A percentile compares a stretch with the other conserved stretches of the same genome.
Conservation (phyloP, 1,284 basidiomycete species). For the Cronartium quercuum region DNA sequence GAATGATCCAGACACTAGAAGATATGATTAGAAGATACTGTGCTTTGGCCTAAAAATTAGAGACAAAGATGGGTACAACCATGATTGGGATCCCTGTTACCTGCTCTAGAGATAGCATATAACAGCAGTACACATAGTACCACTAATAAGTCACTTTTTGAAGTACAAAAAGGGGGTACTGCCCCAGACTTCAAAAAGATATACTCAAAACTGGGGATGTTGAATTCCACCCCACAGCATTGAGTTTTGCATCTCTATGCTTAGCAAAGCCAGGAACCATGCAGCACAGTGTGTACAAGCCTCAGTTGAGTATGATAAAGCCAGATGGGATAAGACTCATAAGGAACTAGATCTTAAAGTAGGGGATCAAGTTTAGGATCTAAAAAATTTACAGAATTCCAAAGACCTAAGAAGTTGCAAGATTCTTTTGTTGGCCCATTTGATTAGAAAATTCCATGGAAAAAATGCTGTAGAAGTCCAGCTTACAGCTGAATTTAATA, state of each 20-base stretch:
- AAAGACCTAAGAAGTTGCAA: neutral
- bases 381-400: neutral
- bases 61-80: neutral
- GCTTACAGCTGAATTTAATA: neutral
- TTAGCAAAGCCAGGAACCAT: constrained; percentile 8
- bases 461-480: constrained; percentile 2
- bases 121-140: neutral
- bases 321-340: too few species aligned
- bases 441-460: neutral
- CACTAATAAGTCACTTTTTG: neutral
- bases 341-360: neutral
- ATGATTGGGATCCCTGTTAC: neutral
- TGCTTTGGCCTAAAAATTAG: neutral
- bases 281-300: neutral
- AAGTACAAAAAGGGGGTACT: neutral
- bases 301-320: neutral
- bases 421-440: neutral
- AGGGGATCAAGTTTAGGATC: neutral
- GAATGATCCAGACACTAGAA: constrained; percentile 43
- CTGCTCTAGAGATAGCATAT: neutral
- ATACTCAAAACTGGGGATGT: too few species aligned
- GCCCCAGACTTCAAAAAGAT: neutral
- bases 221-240: constrained; percentile 1
- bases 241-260: neutral
- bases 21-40: constrained; percentile 42